These are phyloP conservation scores for Cordyceps farinosa DNA, from an alignment of 2,329 filamentous ascomycete genomes.

Conservation along the genomic window DNA sequence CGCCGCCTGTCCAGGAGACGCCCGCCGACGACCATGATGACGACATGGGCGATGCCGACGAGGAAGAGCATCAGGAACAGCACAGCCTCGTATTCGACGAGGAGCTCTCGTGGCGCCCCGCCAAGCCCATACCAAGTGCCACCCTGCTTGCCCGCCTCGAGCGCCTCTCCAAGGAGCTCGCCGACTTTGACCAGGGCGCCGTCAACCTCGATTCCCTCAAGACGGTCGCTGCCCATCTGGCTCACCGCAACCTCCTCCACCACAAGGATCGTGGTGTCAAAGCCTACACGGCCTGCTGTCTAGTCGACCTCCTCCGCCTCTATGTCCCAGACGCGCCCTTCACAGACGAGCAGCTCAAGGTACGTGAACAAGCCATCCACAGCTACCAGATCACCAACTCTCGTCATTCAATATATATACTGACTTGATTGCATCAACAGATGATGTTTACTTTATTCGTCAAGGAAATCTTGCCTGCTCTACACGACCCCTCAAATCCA, in stretches of 20 bases:
- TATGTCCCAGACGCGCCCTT: constrained; percentile 95
- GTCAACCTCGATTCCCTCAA: constrained; percentile 78
- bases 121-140: constrained; percentile 79
- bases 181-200: constrained; percentile 81
- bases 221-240: constrained; percentile 80
- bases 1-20: constrained; percentile 23
- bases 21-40: constrained; percentile 16
- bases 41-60: constrained; percentile 24
- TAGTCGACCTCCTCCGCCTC: constrained; percentile 88
- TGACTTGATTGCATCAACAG: constrained; percentile 42
- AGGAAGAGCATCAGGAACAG: constrained; percentile 27
- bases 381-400: not conserved
- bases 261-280: constrained; percentile 94
- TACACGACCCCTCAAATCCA: constrained; percentile 80
- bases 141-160: constrained; percentile 81
- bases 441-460: constrained; percentile 93
- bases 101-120: constrained; percentile 84
- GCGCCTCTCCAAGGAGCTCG: constrained; percentile 75
- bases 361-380: not conserved
- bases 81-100: constrained; percentile 72
- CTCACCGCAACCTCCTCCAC: constrained; percentile 72
- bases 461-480: constrained; percentile 74
- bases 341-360: constrained; percentile 85
- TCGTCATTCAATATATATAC: constrained; percentile 11
- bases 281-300: constrained; percentile 81